Base-by-base conservation (phyloP, 345 rosid genomes). In the Rhodomyrtus tomentosa region DNA sequence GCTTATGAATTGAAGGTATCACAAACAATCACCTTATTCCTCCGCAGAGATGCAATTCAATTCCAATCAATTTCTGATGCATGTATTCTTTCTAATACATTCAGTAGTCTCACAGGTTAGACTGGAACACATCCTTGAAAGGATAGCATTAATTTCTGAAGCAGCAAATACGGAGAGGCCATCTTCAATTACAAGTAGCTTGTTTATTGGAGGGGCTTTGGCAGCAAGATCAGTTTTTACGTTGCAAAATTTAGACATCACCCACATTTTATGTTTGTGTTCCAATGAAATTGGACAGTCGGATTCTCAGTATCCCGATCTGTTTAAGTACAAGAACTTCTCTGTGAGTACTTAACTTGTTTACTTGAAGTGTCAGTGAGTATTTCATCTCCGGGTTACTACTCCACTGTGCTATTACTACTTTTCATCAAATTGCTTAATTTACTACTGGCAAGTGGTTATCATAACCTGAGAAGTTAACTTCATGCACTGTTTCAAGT, bases 231-330 rank as follows among this genome's bases (percentile, higher is more conserved):
- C 99, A 49, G 87, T 93, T 85, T 91, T 89, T 86, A 98, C 98
- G 10, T 93, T 96, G 85, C 98, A 98, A 88, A 92, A 94, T 87
- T 53, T 95, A 82, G 96, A 95, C 84, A 91, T 95, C 84, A 93
- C 95, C 84, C 98, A 96, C 85, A 85, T 96, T 79, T 88, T 98
- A 87, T 98, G 99, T 86, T 88, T 98, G 74, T 98, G 99, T 84
- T 95, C 99, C 84, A 98, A 95, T 90, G 99, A 97, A 88, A 97
- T 93, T 51, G 99, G 99, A 79, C 99, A 97, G 85, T 91, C 99
- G 27, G 99, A 97, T 88, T 93, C 98, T 76, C 99, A 97, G 87
- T 90, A 86, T 85, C 96, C 94, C 4, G 96, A 94, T 82, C 90
- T 94, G 58, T 97, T 95, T 81, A 81, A 92, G 87, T 96, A 98